phyloP scores from a whole-genome alignment of 177 flowering plant species.

The Vitis hybrid region DNA sequence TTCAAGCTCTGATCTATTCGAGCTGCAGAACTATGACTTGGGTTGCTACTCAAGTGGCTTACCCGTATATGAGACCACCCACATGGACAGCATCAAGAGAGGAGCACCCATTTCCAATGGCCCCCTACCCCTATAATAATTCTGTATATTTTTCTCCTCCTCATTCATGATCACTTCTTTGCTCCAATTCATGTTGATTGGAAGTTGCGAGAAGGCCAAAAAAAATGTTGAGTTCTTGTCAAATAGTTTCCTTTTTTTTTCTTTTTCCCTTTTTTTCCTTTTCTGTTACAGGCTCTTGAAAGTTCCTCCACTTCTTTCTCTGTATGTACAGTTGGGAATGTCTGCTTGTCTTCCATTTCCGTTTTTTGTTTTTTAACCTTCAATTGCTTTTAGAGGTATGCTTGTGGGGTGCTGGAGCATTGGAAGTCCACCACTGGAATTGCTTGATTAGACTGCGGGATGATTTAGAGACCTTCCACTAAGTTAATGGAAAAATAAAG shows the following conservation, averaged over 20 bases:
- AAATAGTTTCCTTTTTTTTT: conserved; percentile 2
- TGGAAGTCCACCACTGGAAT: conserved; percentile 3
- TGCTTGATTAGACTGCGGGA: conserved; percentile 4
- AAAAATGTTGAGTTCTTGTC: background rate
- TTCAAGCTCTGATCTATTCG: conserved; percentile 88
- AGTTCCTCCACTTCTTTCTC: conserved; percentile 5
- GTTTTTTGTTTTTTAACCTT: background rate
- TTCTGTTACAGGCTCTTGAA: background rate
- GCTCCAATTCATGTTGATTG: background rate
- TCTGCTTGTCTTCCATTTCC: conserved; percentile 14
- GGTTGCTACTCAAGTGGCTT: conserved; percentile 53
- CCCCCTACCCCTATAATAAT: conserved; percentile 9
- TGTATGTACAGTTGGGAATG: conserved; percentile 25
- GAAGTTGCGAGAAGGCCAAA: conserved; percentile 7
- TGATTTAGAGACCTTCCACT: conserved; percentile 6
- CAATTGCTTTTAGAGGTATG: background rate
- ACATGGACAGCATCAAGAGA: conserved; percentile 61
- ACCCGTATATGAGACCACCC: conserved; percentile 77
- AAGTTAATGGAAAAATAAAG: conserved; percentile 4
- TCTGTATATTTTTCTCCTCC: background rate
- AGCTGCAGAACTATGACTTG: conserved; percentile 65
- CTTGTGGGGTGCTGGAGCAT: background rate
- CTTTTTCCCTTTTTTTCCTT: background rate
- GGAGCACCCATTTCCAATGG: conserved; percentile 50
- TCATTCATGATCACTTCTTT: background rate